Evolutionary conservation across 768 basidiomycete species (phyloP), one percentile per base, ranked within the genome.

Genomic region (Rhodocollybia butyracea): DNA sequence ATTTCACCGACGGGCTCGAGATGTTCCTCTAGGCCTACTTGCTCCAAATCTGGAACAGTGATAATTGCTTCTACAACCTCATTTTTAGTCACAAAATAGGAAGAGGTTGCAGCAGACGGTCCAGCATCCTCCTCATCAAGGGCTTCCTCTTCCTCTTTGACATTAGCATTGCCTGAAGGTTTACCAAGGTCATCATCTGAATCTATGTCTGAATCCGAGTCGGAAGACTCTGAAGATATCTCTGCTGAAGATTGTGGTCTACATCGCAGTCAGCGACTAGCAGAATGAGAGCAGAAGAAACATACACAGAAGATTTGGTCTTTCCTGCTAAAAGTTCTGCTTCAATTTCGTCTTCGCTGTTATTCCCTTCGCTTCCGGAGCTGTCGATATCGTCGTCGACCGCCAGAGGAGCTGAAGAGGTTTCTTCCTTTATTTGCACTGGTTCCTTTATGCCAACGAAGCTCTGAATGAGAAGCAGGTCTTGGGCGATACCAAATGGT

Each of bases 1-100:
- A 96, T 73, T 59, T 91, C 85, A 51, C 93, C 93, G 2, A 91
- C 84, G 64, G 76, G 81, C 64, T 91, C 89, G 45, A 96, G 73
- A 3, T 66, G 61, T 60, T 91, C 90, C n/a, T 82, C 76, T 2
- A 75, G 64, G 1, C 76, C 83, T 46, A 94, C 78, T 64, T 85
- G 75, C 43, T 82, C 72, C 31, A 90, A 72, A 12, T 84, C 76
- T 15, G 91, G 92, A 52, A 86, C 67, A 21, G 70, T 68, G 52
- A 93, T 72, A 22, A 83, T 78, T 21, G 73, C 61, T n/a, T 86
- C 85, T 30, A 72, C 45, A 11, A 87, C 58, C 69, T 92, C 90
- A 61, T 92, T 85, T 72, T 84, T 86, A 3, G 90, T 90, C 54
- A 77, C 76, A 48, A 84, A 73, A 63, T 82, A 80, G 1, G 73